Evolutionary conservation across 2,329 filamentous ascomycete genomes (phyloP).

Genomic region (Penicillium hesseltinei): DNA sequence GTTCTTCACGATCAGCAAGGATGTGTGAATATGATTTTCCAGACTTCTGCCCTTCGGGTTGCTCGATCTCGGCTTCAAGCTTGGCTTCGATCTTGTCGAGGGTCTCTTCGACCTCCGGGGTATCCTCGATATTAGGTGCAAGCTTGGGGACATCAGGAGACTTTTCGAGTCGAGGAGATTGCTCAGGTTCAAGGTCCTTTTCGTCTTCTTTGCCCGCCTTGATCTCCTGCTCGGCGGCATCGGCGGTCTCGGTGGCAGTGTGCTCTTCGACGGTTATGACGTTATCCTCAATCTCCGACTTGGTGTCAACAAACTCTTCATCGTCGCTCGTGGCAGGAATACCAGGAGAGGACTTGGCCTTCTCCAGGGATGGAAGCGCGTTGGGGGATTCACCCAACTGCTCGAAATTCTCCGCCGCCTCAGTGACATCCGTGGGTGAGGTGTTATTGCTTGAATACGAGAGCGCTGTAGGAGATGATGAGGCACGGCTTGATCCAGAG

Average conservation of each 20-base stretch:
- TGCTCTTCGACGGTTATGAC: neutral
- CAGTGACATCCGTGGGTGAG: constrained; percentile 20
- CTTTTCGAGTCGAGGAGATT: neutral
- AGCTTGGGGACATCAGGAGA: neutral
- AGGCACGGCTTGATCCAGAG: constrained; percentile 23
- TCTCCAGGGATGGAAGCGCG: constrained; percentile 13
- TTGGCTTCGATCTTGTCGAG: constrained; percentile 10
- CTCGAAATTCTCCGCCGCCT: constrained; percentile 21
- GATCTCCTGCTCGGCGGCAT: neutral
- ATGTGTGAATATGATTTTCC: neutral
- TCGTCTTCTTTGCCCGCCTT: neutral
- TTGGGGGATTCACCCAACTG: constrained; percentile 9
- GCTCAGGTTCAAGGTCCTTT: neutral
- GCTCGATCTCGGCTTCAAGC: neutral
- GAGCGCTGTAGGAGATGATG: constrained; percentile 25
- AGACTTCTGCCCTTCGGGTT: constrained; percentile 1
- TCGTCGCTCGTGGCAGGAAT: constrained; percentile 25
- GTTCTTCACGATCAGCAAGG: neutral
- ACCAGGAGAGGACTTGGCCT: constrained; percentile 18
- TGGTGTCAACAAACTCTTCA: constrained; percentile 21
- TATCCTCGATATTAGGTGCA: neutral
- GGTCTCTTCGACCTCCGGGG: constrained; percentile 5
- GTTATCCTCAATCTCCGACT: constrained; percentile 25
- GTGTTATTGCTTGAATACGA: constrained; percentile 27
- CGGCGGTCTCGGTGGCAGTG: neutral